phyloP scores from a whole-genome alignment of 768 basidiomycete genomes.

The Mycena polygramma region DNA sequence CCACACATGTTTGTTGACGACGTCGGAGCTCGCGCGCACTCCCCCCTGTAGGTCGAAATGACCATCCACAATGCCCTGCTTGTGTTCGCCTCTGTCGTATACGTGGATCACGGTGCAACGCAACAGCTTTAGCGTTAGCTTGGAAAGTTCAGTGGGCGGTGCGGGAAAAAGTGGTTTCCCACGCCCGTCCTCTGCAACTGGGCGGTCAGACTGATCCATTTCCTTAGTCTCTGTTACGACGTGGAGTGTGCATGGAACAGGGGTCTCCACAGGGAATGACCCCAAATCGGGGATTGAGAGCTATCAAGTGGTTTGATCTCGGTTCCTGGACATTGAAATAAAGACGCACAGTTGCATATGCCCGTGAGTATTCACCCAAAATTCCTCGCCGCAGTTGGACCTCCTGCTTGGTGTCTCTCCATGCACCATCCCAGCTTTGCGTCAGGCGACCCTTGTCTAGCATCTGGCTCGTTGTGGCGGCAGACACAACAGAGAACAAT shows the following conservation, averaged over 20 bases:
- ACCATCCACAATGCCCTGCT: too few species aligned
- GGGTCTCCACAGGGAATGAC: slow-evolving; percentile 20
- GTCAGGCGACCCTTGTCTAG: slow-evolving; percentile 6
- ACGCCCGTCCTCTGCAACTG: slow-evolving; percentile 26
- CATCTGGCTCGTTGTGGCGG: slow-evolving; percentile 8
- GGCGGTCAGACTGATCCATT: not conserved
- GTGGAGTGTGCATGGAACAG: slow-evolving; percentile 23
- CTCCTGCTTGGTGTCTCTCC: slow-evolving; percentile 1
- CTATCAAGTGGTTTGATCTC: not conserved
- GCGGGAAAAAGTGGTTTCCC: slow-evolving; percentile 26
- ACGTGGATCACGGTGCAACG: not conserved
- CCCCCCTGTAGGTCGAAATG: not conserved
- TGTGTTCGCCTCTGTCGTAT: not conserved
- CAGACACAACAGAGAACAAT: slow-evolving; percentile 20
- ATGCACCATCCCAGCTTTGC: slow-evolving; percentile 19
- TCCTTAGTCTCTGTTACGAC: slow-evolving; percentile 26
- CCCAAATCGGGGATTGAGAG: slow-evolving; percentile 13
- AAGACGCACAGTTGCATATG: not conserved
- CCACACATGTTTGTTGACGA: slow-evolving; percentile 19
- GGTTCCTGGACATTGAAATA: too few species aligned
- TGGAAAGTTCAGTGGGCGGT: not conserved
- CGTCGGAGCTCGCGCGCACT: not conserved
- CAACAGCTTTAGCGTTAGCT: not conserved
- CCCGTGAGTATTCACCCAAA: slow-evolving; percentile 27
- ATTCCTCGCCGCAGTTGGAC: slow-evolving; percentile 19